phyloP scores from a whole-genome alignment of 75 land plant species.

The Gnetum montanum region DNA sequence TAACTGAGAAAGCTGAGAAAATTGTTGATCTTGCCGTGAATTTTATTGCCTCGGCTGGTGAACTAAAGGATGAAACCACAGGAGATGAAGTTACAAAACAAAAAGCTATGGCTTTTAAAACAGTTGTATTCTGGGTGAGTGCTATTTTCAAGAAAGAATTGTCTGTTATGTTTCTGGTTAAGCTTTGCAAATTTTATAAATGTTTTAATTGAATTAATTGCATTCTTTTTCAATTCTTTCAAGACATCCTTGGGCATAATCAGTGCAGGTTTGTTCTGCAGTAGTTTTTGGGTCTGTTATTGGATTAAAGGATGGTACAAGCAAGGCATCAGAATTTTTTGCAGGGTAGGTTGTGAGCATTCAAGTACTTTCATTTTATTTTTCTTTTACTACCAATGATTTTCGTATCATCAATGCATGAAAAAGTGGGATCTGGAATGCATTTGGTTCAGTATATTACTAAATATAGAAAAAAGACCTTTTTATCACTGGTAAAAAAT shows the following conservation, averaged over 20 bases:
- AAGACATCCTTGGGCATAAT: slow-evolving; percentile 1
- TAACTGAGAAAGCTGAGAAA: slow-evolving; percentile 4
- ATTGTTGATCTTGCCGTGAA: slow-evolving; percentile 3
- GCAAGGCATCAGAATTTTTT: slow-evolving; percentile 86
- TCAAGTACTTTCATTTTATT: too few relatives aligned
- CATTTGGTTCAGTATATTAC: too few relatives aligned
- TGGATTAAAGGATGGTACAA: slow-evolving; percentile 66
- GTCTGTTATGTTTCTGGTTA: not conserved
- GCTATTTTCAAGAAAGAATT: not conserved
- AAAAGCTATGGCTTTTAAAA: slow-evolving; percentile 46
- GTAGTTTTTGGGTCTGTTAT: slow-evolving; percentile 73
- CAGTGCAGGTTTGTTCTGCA: slow-evolving; percentile 72
- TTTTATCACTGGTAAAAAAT: too few relatives aligned
- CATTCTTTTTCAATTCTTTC: not conserved
- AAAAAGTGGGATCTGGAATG: too few relatives aligned
- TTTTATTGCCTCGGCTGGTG: slow-evolving; percentile 24
- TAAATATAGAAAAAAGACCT: too few relatives aligned
- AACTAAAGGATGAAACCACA: slow-evolving; percentile 9
- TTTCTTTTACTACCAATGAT: too few relatives aligned
- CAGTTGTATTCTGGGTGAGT: slow-evolving; percentile 86
- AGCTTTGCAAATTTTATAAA: not conserved
- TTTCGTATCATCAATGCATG: too few relatives aligned
- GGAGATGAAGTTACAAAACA: slow-evolving; percentile 10
- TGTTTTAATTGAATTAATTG: not conserved
- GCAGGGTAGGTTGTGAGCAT: slow-evolving; percentile 65